phyloP scores from a whole-genome alignment of 331 rosid genomes.

The Dryas integrifolia region DNA sequence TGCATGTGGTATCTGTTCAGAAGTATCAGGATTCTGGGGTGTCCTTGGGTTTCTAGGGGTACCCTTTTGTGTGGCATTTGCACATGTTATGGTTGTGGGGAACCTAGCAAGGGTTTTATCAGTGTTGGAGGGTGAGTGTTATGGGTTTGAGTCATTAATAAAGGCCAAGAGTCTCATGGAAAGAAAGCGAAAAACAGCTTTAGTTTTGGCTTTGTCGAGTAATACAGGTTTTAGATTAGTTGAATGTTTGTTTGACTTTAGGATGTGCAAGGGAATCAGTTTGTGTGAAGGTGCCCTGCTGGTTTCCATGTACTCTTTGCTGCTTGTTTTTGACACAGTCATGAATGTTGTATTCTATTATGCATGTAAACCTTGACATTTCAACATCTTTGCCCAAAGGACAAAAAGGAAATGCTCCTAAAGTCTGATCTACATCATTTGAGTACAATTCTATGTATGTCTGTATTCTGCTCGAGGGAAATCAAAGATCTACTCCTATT shows the following conservation, averaged over 20 bases:
- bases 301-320: slow-evolving; percentile 29
- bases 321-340: slow-evolving; percentile 15
- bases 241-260: slow-evolving; percentile 18
- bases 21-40: slow-evolving; percentile 15
- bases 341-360: slow-evolving; percentile 24
- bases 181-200: slow-evolving; percentile 18
- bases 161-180: slow-evolving; percentile 19
- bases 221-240: slow-evolving; percentile 14
- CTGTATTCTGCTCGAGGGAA: too few species aligned
- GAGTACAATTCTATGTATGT: too few species aligned
- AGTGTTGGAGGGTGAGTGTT: slow-evolving; percentile 15
- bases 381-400: too few species aligned
- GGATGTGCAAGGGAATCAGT: slow-evolving; percentile 20
- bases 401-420: too few species aligned
- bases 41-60: slow-evolving; percentile 18
- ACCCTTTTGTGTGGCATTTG: slow-evolving; percentile 22
- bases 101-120: slow-evolving; percentile 20
- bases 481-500: too few species aligned
- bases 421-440: too few species aligned
- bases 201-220: slow-evolving; percentile 20
- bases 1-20: background rate
- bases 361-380: slow-evolving; percentile 20
- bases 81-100: slow-evolving; percentile 22
- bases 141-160: slow-evolving; percentile 20
- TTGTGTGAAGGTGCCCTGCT: slow-evolving; percentile 22